Evolutionary conservation across 2,329 filamentous ascomycete species (phyloP), one percentile per base, ranked within the genome.

Genomic region (Celoporthe dispersa): DNA sequence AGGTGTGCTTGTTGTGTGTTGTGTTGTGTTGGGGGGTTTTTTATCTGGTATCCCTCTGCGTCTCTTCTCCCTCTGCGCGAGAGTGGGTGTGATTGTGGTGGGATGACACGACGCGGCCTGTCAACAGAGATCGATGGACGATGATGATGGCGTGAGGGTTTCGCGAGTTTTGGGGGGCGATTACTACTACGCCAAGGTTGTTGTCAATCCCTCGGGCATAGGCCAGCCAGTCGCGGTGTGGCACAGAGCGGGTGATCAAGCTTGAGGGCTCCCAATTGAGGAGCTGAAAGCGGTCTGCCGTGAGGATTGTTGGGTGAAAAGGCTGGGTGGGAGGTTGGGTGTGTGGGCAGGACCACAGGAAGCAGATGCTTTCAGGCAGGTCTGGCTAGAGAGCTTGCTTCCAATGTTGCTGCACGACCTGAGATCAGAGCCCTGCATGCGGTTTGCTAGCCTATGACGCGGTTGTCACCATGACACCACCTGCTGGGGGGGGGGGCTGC

Each of bases 401-500:
- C 44, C 8, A 3, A 48, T 48, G 44, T 48, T 48, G 44, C n/a
- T 48, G 44, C 44, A 48, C 19, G n/a, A n/a, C 44, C n/a, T 48
- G 1, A 14, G n/a, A n/a, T n/a, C n/a, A 48, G 44, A 48, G 44
- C 59, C 59, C 57, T 71, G 62, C 57, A 63, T 57, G 53, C 53
- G 53, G 53, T 12, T 31, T 19, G 53, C 14, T 57, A 53, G 67
- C 66, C 66, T 69, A 44, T 69, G 69, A 71, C 69, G 69, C 69
- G 66, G 68, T 57, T 14, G 31, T 60, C 60, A 37, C 19, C 19
- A 48, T 48, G 44, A 22, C 6, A 22, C 19, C 44, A n/a, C 28
- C 57, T 37, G 33, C 25, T 31, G 57, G 31, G 55, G 53, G 28
- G 53, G 53, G 25, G n/a, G 7, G 28, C n/a, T 28, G 51, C 57